These are phyloP conservation scores for Furcasterigmium furcatum DNA, from an alignment of 2,329 filamentous ascomycete genomes.

Conservation along the genomic window DNA sequence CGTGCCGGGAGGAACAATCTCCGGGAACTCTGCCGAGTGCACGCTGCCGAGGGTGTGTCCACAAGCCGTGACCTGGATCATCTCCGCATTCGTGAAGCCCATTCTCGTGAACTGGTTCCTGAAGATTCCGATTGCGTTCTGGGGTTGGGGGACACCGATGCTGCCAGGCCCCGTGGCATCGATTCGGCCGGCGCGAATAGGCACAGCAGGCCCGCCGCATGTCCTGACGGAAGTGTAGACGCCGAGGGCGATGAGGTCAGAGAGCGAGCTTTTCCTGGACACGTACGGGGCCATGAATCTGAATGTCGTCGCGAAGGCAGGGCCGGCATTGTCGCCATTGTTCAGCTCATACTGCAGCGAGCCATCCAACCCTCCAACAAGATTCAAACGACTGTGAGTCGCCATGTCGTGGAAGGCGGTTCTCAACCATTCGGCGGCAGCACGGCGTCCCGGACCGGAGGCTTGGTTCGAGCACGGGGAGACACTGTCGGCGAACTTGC, in stretches of 20 bases:
- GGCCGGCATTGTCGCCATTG: conserved; percentile 53
- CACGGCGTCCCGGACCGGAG: conserved; percentile 50
- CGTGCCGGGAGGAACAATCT: conserved; percentile 43
- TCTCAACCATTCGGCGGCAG: conserved; percentile 60
- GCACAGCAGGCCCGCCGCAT: conserved; percentile 54
- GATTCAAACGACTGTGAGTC: conserved; percentile 44
- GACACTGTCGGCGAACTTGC: conserved; percentile 54
- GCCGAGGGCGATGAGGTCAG: conserved; percentile 56
- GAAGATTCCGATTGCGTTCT: conserved; percentile 51
- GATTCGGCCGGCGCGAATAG: conserved; percentile 48
- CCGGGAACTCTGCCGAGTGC: conserved; percentile 49
- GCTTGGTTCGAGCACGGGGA: conserved; percentile 53
- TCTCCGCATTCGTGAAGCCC: conserved; percentile 53
- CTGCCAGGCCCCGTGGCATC: conserved; percentile 48
- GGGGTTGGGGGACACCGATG: conserved; percentile 52
- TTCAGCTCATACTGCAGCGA: conserved; percentile 58
- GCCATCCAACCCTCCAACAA: conserved; percentile 53
- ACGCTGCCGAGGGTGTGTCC: conserved; percentile 61
- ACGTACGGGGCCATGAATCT: conserved; percentile 51
- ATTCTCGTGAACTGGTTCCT: conserved; percentile 52
- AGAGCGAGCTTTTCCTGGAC: conserved; percentile 45
- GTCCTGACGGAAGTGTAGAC: conserved; percentile 56
- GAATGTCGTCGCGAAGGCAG: conserved; percentile 51
- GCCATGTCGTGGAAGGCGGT: conserved; percentile 62
- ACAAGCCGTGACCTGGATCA: conserved; percentile 59